Conservation (phyloP, 805 yeast genomes). For the Scheffersomyces stipitis region DNA sequence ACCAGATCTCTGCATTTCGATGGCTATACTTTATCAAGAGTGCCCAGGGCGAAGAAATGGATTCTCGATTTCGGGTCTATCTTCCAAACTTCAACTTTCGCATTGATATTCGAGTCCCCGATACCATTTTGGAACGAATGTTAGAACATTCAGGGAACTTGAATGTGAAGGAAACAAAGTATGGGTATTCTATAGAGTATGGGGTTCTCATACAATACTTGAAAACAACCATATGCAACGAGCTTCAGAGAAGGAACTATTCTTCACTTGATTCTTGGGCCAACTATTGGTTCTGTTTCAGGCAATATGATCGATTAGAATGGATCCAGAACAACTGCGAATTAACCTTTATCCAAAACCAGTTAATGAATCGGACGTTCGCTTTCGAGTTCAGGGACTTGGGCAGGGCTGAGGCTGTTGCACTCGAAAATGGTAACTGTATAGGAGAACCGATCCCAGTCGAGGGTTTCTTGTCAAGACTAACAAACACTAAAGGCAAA, state of each 20-base stretch:
- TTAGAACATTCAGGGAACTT: conserved; percentile 6
- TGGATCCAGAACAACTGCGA: conserved; percentile 34
- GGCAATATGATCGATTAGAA: conserved; percentile 72
- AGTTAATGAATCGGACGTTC: conserved; percentile 35
- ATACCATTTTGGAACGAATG: conserved; percentile 8
- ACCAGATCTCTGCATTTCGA: conserved; percentile 51
- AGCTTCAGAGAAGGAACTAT: conserved; percentile 22
- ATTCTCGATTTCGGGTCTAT: conserved; percentile 29
- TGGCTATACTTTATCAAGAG: conserved; percentile 65
- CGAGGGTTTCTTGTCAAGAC: conserved; percentile 75
- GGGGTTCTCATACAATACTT: conserved; percentile 38
- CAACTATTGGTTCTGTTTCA: conserved; percentile 54
- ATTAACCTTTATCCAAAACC: conserved; percentile 27
- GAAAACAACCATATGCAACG: conserved; percentile 32
- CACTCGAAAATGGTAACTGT: conserved; percentile 9
- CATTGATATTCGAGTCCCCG: conserved; percentile 49
- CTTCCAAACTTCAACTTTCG: conserved; percentile 48
- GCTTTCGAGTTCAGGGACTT: conserved; percentile 62
- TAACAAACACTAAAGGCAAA: conserved; percentile 52
- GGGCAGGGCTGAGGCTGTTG: conserved; percentile 35
- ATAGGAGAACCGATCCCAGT: conserved; percentile 64
- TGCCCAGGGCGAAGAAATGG: conserved; percentile 38
- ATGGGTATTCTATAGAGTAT: conserved; percentile 24
- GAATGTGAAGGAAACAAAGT: conserved; percentile 8
- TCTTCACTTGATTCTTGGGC: no score